Evolutionary conservation across 176 grass and related monocot species (phyloP), one percentile per base, ranked within the genome.

Genomic region (Triticum dicoccoides): DNA sequence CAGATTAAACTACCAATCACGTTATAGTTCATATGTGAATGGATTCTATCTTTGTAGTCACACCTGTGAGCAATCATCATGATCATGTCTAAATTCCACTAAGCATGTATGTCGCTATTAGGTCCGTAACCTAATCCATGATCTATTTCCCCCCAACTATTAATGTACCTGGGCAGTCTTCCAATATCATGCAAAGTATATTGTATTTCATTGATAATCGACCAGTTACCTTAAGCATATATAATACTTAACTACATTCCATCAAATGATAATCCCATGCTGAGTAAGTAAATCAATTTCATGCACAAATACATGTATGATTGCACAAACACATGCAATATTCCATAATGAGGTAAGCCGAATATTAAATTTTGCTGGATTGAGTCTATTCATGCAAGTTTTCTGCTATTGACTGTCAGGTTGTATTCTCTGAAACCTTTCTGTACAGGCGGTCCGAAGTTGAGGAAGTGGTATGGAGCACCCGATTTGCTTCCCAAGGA

Each of bases 401-500:
- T 8, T 18, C 1, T 75, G 23, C 13, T 51, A 49, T 29, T 75
- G 6, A 13, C 72, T 75, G 5, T 0, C 41, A 61, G 76, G 49
- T 52, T 70, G 44, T 78, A n/a, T 20, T 65, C 9, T 89, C 56
- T 80, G 2, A 24, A 82, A 85, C 76, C 9, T 52, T 67, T 75
- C 52, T 88, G 20, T 76, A 24, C 83, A 98, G 96, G 91, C 6
- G 96, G 96, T 4, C 96, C 96, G 80, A 98, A 98, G 87, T 86
- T 98, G 80, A 98, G 96, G 82, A 94, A 87, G 85, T 98, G 96
- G 93, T 95, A 95, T 39, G 96, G 96, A 37, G 96, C 93, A 39
- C 93, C 93, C 2, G 93, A 95, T 86, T 70, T 92, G 73, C 90
- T 94, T 65, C 90, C 93, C 56, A 93, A 95, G 84, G 96, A 98